Base-by-base conservation (phyloP, 805 yeast species). In the Kodamaea laetipori region DNA sequence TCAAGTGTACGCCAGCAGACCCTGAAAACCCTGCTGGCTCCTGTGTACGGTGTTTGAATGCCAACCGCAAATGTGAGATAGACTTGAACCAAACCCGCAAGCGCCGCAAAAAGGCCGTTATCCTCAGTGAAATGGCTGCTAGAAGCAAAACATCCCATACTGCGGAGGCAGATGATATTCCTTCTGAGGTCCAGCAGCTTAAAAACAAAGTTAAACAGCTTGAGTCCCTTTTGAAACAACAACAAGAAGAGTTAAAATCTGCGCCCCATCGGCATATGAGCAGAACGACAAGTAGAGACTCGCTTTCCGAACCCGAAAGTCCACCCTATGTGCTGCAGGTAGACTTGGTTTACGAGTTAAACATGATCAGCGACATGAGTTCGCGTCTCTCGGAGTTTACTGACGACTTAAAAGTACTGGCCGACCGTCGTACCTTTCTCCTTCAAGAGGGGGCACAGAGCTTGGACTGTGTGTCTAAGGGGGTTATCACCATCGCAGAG, bases 1-100 rank as follows among this genome's bases (percentile, higher is more conserved):
- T 90, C 25, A 81, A 84, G 53, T 90, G 97, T 63, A 80, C 84
- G 6, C 94, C 96, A 0, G 70, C 83, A 1, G 82, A 82, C 56
- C 61, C 71, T 31, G 55, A 69, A 23, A 77, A 82, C 45, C 81
- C 82, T 7, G 61, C 71, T 2, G 81, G 84, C 3, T 80, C 90
- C 0, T 90, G 97, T 63, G 65, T 76, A 9, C 72, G 97, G 32
- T 90, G 97, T 57, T 49, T 77, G 17, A 85, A 81, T 58, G 72
- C 84, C 21, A 74, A 76, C 31, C 72, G 81, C 49, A 62, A 61
- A 25, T 90, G 97, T 64, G 82, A 80, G 47, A 80, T 84, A 42
- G 89, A 86, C 51, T 56, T 78, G 11, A 74, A 78, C 12, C 85
- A 80, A 41, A 67, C 81, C 7, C 71, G 82, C 33, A 79, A 84